phyloP scores from a whole-genome alignment of 345 rosid genomes.

The Rhodamnia rubescens region DNA sequence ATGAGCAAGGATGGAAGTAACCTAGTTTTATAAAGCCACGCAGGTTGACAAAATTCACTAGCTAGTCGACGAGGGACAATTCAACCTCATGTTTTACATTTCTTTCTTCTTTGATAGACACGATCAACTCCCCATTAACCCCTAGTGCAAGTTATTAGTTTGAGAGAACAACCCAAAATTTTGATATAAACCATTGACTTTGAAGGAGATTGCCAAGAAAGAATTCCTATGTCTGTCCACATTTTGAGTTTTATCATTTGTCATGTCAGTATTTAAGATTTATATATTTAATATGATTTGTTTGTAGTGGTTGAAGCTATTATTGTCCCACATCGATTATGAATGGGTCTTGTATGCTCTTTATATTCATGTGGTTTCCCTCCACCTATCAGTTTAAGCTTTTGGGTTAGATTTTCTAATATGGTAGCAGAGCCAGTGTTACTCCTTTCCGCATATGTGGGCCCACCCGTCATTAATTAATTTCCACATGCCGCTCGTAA shows the following conservation, averaged over 20 bases:
- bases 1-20: neutral
- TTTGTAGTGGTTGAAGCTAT: neutral
- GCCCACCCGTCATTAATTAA: no score
- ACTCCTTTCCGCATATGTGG: no score
- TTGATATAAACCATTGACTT: neutral
- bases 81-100: neutral
- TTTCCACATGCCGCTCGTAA: no score
- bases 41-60: neutral
- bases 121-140: neutral
- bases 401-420: no score
- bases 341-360: no score
- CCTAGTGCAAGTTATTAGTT: neutral
- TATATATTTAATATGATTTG: neutral
- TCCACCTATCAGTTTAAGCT: no score
- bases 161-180: neutral
- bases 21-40: neutral
- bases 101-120: neutral
- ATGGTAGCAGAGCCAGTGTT: no score
- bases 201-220: neutral
- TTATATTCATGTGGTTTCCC: no score
- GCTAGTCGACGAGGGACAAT: neutral
- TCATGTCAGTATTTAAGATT: neutral
- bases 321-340: no score
- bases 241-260: neutral
- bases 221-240: neutral